Evolutionary conservation across 2,329 filamentous ascomycete genomes (phyloP), one percentile per base, ranked within the genome.

Genomic region (Diaporthe sp.): DNA sequence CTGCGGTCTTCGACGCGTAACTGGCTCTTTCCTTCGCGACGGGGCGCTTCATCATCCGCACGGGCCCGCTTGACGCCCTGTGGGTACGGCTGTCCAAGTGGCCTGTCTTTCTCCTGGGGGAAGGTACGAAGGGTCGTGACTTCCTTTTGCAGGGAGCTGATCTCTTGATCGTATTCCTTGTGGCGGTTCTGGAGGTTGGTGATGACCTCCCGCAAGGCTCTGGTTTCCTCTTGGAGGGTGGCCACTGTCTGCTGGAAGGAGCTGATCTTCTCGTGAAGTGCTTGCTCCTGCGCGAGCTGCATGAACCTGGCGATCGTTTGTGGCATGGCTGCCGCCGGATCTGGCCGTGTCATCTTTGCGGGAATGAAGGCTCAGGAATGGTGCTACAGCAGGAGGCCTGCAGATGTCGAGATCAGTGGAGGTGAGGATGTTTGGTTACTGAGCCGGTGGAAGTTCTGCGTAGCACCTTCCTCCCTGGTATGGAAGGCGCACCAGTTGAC

Each of bases 21-120:
- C 31, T 31, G 31, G 31, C 31, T 31, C 31, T 31, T 31, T 31
- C 31, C 31, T 31, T 72, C 39, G 44, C 8, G 44, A 22, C 6
- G 20, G 4, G 49, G n/a, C 4, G 22, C 8, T 28, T 58, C 68
- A 25, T 44, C 51, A n/a, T 34, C 65, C 15, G 37, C 31, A 28
- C 39, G 49, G 28, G 34, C 34, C 34, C 65, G 39, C 65, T 70
- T 70, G 65, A 55, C 34, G 34, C 65, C 65, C 25, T 34, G 49
- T 20, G 34, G 63, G 47, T 51, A n/a, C 9, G 22, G 49, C n/a
- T 55, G 20, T 28, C 8, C 34, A 1, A 10, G 65, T 55, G 34
- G 4, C 15, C 22, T 68, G 17, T 12, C n/a, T 20, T n/a, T 25
- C n/a, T 53, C 10, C 20, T 6, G 2, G 28, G n/a, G 34, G 42